Conservation (phyloP, 768 basidiomycete species). For the Leccinum uliginosum region DNA sequence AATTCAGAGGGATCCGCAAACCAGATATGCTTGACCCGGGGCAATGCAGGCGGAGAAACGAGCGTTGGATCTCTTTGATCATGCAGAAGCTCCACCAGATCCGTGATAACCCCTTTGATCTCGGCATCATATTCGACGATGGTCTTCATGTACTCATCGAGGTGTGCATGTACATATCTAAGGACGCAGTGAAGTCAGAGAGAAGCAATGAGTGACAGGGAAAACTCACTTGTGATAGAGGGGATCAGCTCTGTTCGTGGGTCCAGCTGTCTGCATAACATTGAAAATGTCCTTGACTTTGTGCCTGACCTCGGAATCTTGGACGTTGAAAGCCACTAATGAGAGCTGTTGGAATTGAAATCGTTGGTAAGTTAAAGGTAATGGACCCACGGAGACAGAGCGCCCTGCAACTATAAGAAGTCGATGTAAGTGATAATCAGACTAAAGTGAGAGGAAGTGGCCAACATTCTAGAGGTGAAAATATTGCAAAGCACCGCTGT, state of each 20-base stretch:
- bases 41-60: background rate
- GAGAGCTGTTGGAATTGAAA: background rate
- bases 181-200: background rate
- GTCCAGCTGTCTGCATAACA: conserved; percentile 1
- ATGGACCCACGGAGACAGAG: conserved; percentile 43
- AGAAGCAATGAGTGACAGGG: background rate
- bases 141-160: conserved; percentile 11
- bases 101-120: conserved; percentile 2
- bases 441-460: conserved; percentile 2
- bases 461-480: conserved; percentile 48
- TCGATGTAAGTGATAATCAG: background rate
- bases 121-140: conserved; percentile 11
- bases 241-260: background rate
- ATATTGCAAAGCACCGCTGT: conserved; percentile 28
- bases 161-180: background rate
- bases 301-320: background rate
- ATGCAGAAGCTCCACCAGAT: conserved; percentile 26
- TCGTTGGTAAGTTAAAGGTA: background rate
- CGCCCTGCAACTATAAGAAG: conserved; percentile 39
- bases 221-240: conserved; percentile 8
- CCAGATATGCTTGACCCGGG: conserved; percentile 27
- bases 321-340: conserved; percentile 28
- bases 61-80: background rate
- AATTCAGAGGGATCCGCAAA: conserved; percentile 30
- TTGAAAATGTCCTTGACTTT: conserved; percentile 10